Evolutionary conservation across 2,329 filamentous ascomycete genomes (phyloP), one percentile per base, ranked within the genome.

Genomic region (Penicillium sp.): DNA sequence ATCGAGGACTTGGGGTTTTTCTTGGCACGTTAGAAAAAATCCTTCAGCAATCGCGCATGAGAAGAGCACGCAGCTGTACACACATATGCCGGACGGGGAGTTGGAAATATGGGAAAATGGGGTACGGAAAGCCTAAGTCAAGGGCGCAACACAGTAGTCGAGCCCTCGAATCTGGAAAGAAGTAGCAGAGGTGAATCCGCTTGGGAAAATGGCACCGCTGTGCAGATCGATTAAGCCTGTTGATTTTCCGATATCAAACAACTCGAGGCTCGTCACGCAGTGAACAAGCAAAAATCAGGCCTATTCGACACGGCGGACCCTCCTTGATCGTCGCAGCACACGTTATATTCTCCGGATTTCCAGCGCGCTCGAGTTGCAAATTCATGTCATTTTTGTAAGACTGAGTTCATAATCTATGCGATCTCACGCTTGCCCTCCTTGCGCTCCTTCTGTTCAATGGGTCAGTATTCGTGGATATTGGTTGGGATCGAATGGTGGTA

Each of bases 401-500:
- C 53, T 48, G 47, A 41, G 44, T 50, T 55, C 55, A 40, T 58
- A 52, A 65, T 75, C 80, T 83, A 95, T 79, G 87, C 90, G 66
- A 83, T 77, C 73, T 95, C 89, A 65, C 89, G 84, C 86, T 93
- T 95, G 77, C 90, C 92, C 79, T 96, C 91, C 82, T 88, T 91
- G 71, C 90, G 82, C 83, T 96, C 93, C 83, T 97, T 99, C 92
- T 95, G 75, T 75, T 66, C 45, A 40, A 58, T 46, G 51, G 60
- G 66, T 75, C 64, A 75, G 71, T 58, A 43, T 38, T 29, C 27
- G 31, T 31, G 9, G 30, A 37, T 35, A 29, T 16, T 30, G 9
- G 28, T 30, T 31, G 33, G 13, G 27, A 25, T 31, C 42, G 42
- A 25, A 34, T 28, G 28, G 11, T 19, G 31, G 37, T 53, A 37